Evolutionary conservation across 805 yeast genomes (phyloP), one percentile per base, ranked within the genome.

Genomic region (Wickerhamomyces chaumierensis): DNA sequence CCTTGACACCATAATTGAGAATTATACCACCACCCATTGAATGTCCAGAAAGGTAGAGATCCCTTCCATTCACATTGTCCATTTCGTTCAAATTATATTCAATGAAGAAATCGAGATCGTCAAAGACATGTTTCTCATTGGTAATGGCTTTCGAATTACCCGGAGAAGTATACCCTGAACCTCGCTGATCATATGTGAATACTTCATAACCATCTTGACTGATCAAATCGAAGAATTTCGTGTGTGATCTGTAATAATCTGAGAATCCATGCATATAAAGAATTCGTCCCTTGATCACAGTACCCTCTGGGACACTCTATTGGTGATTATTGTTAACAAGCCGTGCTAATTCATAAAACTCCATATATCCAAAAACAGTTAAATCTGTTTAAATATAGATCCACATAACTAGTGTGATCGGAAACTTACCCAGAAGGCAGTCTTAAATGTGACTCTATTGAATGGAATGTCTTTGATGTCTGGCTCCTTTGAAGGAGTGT

Each of bases 1-100:
- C 88, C 21, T 53, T 52, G 31, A 73, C 65, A 3, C 73, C 75
- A 53, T 82, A 81, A 55, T 77, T 78, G 41, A 82, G 60, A 0
- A 62, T 62, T 36, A 82, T 74, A 0, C 81, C 88, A 17, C 90
- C 90, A 37, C 94, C 94, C 88, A 83, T 81, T 7, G 87, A 81
- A 46, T 77, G 85, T 1, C 90, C 87, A 49, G 70, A 61, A 35
- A 83, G 50, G 48, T 63, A 68, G 25, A 81, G 47, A 43, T 70
- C 69, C 36, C 62, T 65, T 7, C 23, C 23, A 3, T 41, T 31
- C 8, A 25, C 29, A 7, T 14, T 15, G 42, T 54, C 48, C 21
- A 57, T 44, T 23, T 62, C 61, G 15, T 66, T 65, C 18, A 67
- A 48, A 37, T 68, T 68, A 35, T 51, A 52, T 40, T 70, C 61